A percentile compares a stretch with the other conserved stretches of the same genome.
These are phyloP conservation scores for Phytophthora hybrid DNA, from an alignment of 352 stramenopile genomes.

Conservation along the genomic window DNA sequence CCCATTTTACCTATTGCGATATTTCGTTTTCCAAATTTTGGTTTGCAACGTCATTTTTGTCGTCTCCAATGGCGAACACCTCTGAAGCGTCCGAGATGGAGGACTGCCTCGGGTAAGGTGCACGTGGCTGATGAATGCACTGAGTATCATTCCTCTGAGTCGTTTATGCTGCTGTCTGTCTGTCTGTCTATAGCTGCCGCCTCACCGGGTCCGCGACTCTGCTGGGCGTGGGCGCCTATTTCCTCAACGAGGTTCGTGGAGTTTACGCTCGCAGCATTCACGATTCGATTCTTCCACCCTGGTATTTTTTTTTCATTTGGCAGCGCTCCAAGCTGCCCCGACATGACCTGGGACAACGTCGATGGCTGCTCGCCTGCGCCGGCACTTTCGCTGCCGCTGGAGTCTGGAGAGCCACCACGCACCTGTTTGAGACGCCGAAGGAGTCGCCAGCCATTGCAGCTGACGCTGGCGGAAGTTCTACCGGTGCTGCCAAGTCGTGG, in stretches of 20 bases:
- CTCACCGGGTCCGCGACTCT: slow-evolving; percentile 65
- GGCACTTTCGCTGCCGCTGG: slow-evolving; percentile 56
- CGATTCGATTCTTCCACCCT: no score
- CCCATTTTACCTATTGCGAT: background rate
- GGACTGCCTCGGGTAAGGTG: slow-evolving; percentile 44
- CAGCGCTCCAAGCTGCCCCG: slow-evolving; percentile 55
- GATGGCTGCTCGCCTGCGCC: slow-evolving; percentile 65
- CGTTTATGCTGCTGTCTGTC: background rate
- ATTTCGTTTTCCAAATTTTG: background rate
- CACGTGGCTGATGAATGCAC: no score
- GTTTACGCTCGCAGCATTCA: no score
- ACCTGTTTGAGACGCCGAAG: slow-evolving; percentile 42
- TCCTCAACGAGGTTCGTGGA: slow-evolving; percentile 58
- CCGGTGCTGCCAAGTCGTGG: background rate
- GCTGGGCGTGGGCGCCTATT: slow-evolving; percentile 61
- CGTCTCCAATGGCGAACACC: background rate
- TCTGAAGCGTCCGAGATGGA: slow-evolving; percentile 17
- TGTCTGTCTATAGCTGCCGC: slow-evolving; percentile 52
- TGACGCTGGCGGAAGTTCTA: background rate
- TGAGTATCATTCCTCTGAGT: background rate
- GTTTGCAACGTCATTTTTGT: slow-evolving; percentile 8
- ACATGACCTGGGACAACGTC: slow-evolving; percentile 56
- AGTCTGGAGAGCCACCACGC: slow-evolving; percentile 60
- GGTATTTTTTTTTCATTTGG: no score
- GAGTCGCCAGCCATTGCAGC: background rate